Base-by-base conservation (phyloP, 805 yeast species). In the Saccharomycopsis javanensis region DNA sequence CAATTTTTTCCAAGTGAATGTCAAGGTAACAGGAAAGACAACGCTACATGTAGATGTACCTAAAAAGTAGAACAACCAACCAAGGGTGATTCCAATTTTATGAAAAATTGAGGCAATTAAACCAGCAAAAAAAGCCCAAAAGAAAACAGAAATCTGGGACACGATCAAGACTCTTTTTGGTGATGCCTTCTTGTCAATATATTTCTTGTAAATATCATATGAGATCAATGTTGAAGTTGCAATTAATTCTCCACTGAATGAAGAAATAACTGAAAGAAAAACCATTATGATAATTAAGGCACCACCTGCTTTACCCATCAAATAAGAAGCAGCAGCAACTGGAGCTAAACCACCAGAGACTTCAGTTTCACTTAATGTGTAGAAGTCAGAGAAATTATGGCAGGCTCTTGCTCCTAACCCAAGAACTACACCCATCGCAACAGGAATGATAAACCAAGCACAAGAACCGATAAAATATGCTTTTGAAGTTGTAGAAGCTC, bases 181-280 rank as follows among this genome's bases (percentile, higher is more conserved):
- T n/a, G 71, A 63, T 8, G 81, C 81, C 3, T 66, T 59, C 52
- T 73, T 73, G 51, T 72, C 72, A 57, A 75, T 63, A 63, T 76
- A 77, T 53, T 72, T 69, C 63, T 74, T 71, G 67, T 71, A 77
- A 57, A 76, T 69, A 64, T 77, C 81, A 61, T 73, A 77, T 2
- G 80, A 75, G 45, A 76, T 60, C 62, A 74, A 66, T 2, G 77
- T 70, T 0, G 75, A 70, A 4, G 73, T 64, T 5, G 76, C 76
- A 62, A 74, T 72, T 53, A 73, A 61, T 58, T 73, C 77, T 53
- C 75, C 75, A 30, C 75, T 69, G 51, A 72, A 67, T 1, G 78
- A 71, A 1, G 76, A 71, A 5, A 76, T 72, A 2, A 72, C 76
- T 1, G 76, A 71, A 38, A 73, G 62, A 67, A 74, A 74, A 4